Base-by-base conservation (phyloP, 371 early-diverging fungal species). In the Funneliformis caledonium region DNA sequence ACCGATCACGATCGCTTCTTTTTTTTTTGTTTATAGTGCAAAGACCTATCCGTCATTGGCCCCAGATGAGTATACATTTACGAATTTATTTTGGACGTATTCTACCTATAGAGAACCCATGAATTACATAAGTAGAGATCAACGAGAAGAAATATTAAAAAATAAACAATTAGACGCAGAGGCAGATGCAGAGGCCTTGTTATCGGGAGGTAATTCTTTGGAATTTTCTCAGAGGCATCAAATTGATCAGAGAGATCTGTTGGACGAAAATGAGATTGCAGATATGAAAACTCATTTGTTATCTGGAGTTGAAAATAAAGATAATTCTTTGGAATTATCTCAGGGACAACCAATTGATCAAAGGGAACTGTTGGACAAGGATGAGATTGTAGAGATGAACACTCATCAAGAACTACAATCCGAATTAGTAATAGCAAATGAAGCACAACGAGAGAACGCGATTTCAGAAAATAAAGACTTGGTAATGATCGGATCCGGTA, bases 61-160 rank as follows among this genome's bases (percentile, higher is more conserved):
- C 11, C 81, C 81, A 26, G 60, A 81, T 60, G 69, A 68, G 12
- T 19, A 31, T 19, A 76, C 81, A 52, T 81, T 65, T 50, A 52
- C 77, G n/a, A 81, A 81, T 76, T 56, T 81, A 61, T 76, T 81
- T 43, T 76, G 62, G 81, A 59, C 47, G 14, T 81, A 81, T 68
- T 61, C 77, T 14, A 12, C 76, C 4, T 59, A 80, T 47, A 65
- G 67, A 60, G 42, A 22, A 50, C 43, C 69, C n/a, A 69, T 56
- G 56, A 56, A 56, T 56, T 56, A 56, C 16, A 56, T 56, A 56
- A 19, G 19, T 56, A 56, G 56, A 16, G 19, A 19, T 56, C 56
- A 56, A 19, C 16, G 19, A 19, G 56, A 19, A 56, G 7, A 7
- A 19, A 16, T 19, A 16, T 56, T 5, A 19, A 19, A 6, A 56